A percentile compares a stretch with the other conserved stretches of the same genome.
phyloP scores from a whole-genome alignment of 73 alveolate species.

The Paramecium bursaria region DNA sequence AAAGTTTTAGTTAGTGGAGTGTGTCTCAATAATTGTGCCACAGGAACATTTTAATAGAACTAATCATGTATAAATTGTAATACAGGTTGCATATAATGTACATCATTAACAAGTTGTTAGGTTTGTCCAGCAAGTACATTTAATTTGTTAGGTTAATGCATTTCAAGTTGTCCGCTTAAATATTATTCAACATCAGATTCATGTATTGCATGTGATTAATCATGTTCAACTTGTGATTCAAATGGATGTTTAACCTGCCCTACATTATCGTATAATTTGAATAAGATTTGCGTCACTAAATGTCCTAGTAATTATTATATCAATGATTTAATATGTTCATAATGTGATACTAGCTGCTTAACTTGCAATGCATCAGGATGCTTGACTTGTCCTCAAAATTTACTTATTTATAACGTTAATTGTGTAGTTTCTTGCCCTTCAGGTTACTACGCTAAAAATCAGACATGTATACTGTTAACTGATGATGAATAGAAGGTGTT shows the following conservation, averaged over 20 bases:
- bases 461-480: not conserved
- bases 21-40: constrained; percentile 25
- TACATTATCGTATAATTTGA: not conserved
- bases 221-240: constrained; percentile 6
- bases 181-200: no score
- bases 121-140: constrained; percentile 15
- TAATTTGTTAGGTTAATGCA: constrained; percentile 35
- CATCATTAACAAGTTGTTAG: not conserved
- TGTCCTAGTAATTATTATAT: constrained; percentile 17
- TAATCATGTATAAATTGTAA: constrained; percentile 30
- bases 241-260: constrained; percentile 49
- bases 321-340: not conserved
- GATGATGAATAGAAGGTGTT: not conserved
- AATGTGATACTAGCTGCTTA: constrained; percentile 1
- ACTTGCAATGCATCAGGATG: constrained; percentile 45
- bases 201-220: not conserved
- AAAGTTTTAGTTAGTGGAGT: constrained; percentile 2
- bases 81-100: not conserved
- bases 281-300: not conserved
- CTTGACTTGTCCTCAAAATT: not conserved
- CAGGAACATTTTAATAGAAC: not conserved
- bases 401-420: not conserved
- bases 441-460: constrained; percentile 19
- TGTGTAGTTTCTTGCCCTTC: constrained; percentile 41
- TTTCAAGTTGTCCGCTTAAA: constrained; percentile 9